phyloP scores from a whole-genome alignment of 495 filamentous ascomycete genomes.

The Patellaria atrata region DNA sequence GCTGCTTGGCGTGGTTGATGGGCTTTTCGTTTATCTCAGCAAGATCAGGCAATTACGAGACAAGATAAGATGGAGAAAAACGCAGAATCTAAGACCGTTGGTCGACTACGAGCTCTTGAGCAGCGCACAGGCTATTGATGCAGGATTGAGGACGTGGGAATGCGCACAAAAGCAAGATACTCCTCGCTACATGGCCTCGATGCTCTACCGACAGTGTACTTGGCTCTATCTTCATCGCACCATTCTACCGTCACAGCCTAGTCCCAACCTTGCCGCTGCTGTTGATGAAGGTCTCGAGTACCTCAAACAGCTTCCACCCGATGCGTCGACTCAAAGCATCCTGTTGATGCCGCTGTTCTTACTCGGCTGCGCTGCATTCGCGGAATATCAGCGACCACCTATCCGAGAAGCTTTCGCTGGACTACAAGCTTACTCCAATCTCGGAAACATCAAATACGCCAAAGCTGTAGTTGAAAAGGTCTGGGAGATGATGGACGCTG shows the following conservation, averaged over 20 bases:
- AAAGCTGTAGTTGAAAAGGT: conserved; percentile 61
- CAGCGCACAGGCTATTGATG: conserved; percentile 64
- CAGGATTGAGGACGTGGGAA: conserved; percentile 59
- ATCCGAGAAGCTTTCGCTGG: conserved; percentile 53
- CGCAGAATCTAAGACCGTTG: conserved; percentile 46
- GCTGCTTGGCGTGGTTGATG: conserved; percentile 76
- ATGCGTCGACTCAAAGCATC: conserved; percentile 55
- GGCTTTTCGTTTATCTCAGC: conserved; percentile 66
- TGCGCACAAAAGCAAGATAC: conserved; percentile 56
- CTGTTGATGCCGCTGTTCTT: conserved; percentile 81
- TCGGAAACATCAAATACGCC: conserved; percentile 69
- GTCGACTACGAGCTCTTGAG: conserved; percentile 63
- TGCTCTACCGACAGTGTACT: conserved; percentile 78
- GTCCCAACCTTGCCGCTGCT: conserved; percentile 53
- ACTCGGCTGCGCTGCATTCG: conserved; percentile 75
- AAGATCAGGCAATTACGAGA: conserved; percentile 69
- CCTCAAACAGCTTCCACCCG: conserved; percentile 45
- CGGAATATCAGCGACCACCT: conserved; percentile 49
- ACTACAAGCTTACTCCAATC: conserved; percentile 60
- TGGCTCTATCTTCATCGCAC: conserved; percentile 86
- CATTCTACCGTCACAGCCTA: conserved; percentile 56
- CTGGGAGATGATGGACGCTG: conserved; percentile 70
- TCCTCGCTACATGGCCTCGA: conserved; percentile 57
- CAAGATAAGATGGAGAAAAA: conserved; percentile 52
- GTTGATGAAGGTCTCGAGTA: conserved; percentile 65